Base-by-base conservation (phyloP, 441 rosid genomes). In the Oxalis stricta region DNA sequence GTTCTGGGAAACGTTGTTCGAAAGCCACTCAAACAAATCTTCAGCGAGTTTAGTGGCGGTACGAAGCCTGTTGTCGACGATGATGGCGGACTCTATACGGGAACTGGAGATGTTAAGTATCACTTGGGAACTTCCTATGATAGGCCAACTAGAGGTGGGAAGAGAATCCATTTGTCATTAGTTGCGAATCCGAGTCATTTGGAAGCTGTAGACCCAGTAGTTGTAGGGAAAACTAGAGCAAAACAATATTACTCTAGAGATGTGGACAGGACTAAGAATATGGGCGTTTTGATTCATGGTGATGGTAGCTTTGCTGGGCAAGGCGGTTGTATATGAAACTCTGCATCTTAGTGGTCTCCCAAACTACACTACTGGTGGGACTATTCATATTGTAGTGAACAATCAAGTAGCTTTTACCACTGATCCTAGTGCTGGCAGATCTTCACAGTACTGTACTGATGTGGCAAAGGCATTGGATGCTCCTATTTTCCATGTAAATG, bases 271-370 rank as follows among this genome's bases (percentile, higher is more conserved):
- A 78, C 79, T 39, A 83, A 79, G 65, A 80, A 85, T 60, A 71
- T 91, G 89, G 95, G 72, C 43, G 23, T 91, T 38, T 66, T 83
- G 80, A 83, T 91, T 58, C 98, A 91, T 46, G 96, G 98, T 17
- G 98, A 91, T 71, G 98, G 96, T 47, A 86, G 96, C 50, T 85
- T 91, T 70, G 96, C 98, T 39, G 98, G 94, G 34, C 96, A 91
- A 66, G 96, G 98, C 17, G n/a, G 98, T 91, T 5, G 95, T 89
- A 5, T 89, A 89, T 57, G 96, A 89, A 63, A 89, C 96, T 58
- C 76, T 89, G 0, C 96, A 85, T 81, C 85, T 91, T 22, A 85
- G 94, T 52, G 98, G 96, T 32, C 83, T 91, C 57, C 96, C 96
- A 41, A 86, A 78, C 77, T 86, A 83, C 65, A 46, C 85, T 17